These are phyloP conservation scores for Neopestalotiopsis sp. DNA, from an alignment of 2,329 filamentous ascomycete species.

Conservation along the genomic window DNA sequence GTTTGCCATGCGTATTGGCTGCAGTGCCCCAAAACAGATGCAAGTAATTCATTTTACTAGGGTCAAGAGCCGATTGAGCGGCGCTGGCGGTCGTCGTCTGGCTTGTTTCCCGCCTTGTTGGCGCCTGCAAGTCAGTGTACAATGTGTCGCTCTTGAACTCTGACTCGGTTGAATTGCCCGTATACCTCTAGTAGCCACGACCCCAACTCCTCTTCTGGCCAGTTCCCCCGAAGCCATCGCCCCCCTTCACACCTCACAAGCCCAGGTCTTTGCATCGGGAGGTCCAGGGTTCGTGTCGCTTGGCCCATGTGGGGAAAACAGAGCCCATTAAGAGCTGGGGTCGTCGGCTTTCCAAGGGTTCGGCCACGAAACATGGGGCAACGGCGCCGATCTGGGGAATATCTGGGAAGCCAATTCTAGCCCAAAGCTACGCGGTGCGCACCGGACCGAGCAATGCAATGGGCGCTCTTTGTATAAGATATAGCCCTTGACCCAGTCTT, in stretches of 20 bases:
- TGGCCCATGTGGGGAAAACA: neutral
- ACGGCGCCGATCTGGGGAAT: slow-evolving; percentile 15
- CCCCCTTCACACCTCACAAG: neutral
- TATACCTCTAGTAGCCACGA: neutral
- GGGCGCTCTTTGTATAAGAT: neutral
- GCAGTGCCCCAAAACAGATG: neutral
- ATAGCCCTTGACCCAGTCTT: neutral
- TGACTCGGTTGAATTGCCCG: slow-evolving; percentile 13
- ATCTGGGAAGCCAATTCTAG: neutral
- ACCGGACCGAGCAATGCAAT: slow-evolving; percentile 15
- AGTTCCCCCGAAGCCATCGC: slow-evolving; percentile 14
- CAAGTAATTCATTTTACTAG: neutral
- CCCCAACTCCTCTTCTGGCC: slow-evolving; percentile 18
- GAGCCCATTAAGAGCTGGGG: neutral
- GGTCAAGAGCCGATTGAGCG: neutral
- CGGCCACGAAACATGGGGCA: neutral
- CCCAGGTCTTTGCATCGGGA: neutral
- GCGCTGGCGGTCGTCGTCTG: neutral
- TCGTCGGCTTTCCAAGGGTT: slow-evolving; percentile 1
- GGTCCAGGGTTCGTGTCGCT: slow-evolving; percentile 2
- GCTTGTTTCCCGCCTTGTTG: slow-evolving; percentile 3
- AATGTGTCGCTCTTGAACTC: neutral
- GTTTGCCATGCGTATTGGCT: neutral
- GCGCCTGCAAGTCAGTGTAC: slow-evolving; percentile 8
- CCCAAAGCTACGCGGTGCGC: slow-evolving; percentile 14